Conservation (phyloP, 108 stramenopile genomes). For the Epithemia pelagica region DNA sequence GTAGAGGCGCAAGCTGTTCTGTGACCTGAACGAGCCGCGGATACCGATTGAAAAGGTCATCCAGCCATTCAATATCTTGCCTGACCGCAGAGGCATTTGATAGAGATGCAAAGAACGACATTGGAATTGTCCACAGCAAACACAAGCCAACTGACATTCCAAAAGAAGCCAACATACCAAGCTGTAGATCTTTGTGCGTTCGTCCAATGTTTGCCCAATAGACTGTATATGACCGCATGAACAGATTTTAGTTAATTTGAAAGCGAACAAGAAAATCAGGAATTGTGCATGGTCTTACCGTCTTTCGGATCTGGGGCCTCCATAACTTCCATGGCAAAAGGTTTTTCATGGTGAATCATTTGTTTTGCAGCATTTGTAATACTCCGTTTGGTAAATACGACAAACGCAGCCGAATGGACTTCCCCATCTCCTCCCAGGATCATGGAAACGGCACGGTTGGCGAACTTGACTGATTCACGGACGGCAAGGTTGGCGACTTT, state of each 20-base stretch:
- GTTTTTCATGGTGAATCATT: conserved; percentile 30
- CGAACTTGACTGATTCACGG: not conserved
- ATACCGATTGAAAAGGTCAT: conserved; percentile 18
- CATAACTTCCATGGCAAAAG: conserved; percentile 23
- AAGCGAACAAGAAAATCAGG: conserved; percentile 7
- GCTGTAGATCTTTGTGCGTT: conserved; percentile 20
- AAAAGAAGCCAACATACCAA: conserved; percentile 28
- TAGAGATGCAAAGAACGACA: conserved; percentile 36
- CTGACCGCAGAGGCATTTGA: conserved; percentile 23
- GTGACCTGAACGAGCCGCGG: conserved; percentile 22
- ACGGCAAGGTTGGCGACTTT: not conserved
- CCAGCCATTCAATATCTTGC: conserved; percentile 24
- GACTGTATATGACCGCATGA: conserved; percentile 3
- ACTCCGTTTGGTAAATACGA: conserved; percentile 22
- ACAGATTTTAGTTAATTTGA: not conserved
- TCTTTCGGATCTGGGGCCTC: conserved; percentile 25
- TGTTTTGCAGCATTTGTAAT: conserved; percentile 25
- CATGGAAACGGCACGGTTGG: not conserved
- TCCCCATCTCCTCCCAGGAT: conserved; percentile 7
- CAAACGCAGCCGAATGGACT: conserved; percentile 13
- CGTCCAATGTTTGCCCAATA: conserved; percentile 38
- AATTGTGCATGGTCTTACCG: not conserved
- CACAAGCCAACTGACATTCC: conserved; percentile 23
- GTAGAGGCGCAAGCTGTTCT: conserved; percentile 29
- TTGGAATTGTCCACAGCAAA: conserved; percentile 45